Evolutionary conservation across 1,284 basidiomycete genomes (phyloP).

Genomic region (Cerrena zonata): DNA sequence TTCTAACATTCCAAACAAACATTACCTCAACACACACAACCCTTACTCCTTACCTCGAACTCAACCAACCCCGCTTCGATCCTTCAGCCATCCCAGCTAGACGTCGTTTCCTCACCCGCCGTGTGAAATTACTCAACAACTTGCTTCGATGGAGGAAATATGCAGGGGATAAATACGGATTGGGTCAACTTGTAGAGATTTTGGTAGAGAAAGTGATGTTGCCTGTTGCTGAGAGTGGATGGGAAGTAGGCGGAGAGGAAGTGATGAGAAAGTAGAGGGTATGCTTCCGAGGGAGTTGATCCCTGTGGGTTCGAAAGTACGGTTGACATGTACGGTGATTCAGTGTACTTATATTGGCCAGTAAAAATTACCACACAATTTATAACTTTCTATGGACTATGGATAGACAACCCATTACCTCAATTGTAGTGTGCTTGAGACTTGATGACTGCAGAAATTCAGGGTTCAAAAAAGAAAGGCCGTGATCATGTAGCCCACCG

Average conservation of each 20-base stretch:
- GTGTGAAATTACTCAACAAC: constrained; percentile 70
- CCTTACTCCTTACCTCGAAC: constrained; percentile 37
- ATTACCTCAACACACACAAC: constrained; percentile 43
- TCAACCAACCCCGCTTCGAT: constrained; percentile 57
- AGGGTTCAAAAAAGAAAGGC: constrained; percentile 9
- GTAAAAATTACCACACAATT: too few relatives aligned
- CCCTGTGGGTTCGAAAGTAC: not conserved
- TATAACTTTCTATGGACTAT: too few relatives aligned
- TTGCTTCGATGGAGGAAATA: constrained; percentile 73
- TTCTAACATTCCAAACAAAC: constrained; percentile 53
- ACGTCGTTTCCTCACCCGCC: constrained; percentile 61
- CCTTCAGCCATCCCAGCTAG: constrained; percentile 73
- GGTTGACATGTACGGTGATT: too few relatives aligned
- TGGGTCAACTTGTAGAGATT: constrained; percentile 51
- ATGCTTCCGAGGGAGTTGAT: not conserved
- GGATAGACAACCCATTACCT: too few relatives aligned
- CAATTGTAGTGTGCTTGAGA: too few relatives aligned
- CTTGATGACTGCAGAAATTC: too few relatives aligned
- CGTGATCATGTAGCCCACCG: constrained; percentile 57
- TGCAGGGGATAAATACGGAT: constrained; percentile 55
- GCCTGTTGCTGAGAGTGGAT: constrained; percentile 68
- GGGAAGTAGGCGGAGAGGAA: constrained; percentile 83
- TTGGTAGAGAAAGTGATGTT: constrained; percentile 61
- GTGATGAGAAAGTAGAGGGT: constrained; percentile 46
- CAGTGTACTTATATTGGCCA: too few relatives aligned